Conservation (phyloP, 345 rosid genomes). For the Eucalyptus shirleyi region DNA sequence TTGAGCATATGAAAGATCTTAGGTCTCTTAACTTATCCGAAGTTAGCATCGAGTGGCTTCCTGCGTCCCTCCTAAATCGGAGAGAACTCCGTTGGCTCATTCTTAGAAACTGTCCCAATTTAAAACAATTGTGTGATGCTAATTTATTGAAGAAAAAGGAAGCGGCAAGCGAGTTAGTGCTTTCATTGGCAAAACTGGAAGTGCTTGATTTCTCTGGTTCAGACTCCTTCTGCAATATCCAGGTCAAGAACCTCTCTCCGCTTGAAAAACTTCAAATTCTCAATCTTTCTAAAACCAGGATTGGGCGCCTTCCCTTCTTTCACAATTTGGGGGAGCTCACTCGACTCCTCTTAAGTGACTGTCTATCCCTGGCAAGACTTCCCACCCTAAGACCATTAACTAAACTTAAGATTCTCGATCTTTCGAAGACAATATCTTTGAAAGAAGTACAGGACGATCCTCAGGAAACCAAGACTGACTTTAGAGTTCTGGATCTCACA, state of each 20-base stretch:
- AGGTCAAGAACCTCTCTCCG: neutral
- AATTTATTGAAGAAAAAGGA: neutral
- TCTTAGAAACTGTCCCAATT: slow-evolving; percentile 10
- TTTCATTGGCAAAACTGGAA: neutral
- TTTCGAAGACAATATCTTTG: neutral
- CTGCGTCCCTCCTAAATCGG: neutral
- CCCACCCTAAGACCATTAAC: neutral
- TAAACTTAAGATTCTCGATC: neutral
- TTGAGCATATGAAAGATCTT: neutral
- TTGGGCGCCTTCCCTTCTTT: neutral
- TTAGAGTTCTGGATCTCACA: neutral
- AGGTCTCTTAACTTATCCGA: neutral
- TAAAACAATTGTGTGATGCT: neutral
- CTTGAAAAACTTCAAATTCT: neutral
- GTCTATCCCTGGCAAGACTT: neutral
- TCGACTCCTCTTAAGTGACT: neutral
- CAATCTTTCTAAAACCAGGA: neutral
- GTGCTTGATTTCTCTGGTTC: neutral
- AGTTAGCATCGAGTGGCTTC: neutral
- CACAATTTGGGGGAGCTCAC: too few species aligned
- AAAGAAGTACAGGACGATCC: neutral
- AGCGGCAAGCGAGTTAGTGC: too few species aligned
- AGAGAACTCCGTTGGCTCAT: slow-evolving; percentile 26
- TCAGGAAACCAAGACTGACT: neutral
- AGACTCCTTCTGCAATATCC: neutral